These are phyloP conservation scores for Flaveria brownii DNA, from an alignment of 129 eudicot genomes.

Conservation along the genomic window DNA sequence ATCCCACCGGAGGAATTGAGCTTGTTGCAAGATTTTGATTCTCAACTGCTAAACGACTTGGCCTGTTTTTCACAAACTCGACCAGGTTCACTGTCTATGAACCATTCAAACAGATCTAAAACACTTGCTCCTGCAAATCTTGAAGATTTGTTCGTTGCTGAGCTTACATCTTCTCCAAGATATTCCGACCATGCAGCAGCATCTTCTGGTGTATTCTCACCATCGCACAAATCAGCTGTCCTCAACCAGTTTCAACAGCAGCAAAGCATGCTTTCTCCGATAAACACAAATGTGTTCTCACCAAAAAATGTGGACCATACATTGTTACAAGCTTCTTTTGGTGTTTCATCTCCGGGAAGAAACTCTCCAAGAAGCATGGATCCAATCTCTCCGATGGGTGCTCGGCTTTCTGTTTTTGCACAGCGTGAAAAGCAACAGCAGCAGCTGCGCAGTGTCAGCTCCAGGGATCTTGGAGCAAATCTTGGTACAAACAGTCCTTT, in stretches of 20 bases:
- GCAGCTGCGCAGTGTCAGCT: constrained; percentile 70
- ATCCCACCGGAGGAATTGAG: constrained; percentile 66
- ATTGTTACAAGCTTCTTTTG: constrained; percentile 66
- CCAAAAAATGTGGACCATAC: constrained; percentile 68
- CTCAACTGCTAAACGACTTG: constrained; percentile 62
- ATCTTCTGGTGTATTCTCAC: constrained; percentile 66
- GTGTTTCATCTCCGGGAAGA: constrained; percentile 63
- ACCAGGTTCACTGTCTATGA: constrained; percentile 56
- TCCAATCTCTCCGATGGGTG: constrained; percentile 62
- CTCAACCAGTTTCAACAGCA: constrained; percentile 87
- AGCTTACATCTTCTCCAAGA: constrained; percentile 70
- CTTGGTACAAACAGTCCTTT: constrained; percentile 52
- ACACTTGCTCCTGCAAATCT: constrained; percentile 83
- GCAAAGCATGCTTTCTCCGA: constrained; percentile 83
- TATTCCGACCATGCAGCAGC: constrained; percentile 63
- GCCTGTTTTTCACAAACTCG: constrained; percentile 65
- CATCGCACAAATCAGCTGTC: constrained; percentile 74
- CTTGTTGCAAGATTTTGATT: constrained; percentile 62
- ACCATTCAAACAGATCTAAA: constrained; percentile 55
- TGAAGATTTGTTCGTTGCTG: constrained; percentile 78
- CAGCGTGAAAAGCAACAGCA: constrained; percentile 69
- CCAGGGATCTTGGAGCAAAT: constrained; percentile 52
- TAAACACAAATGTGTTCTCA: constrained; percentile 67
- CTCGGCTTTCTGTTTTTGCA: constrained; percentile 57
- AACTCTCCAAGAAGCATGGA: constrained; percentile 88